phyloP scores from a whole-genome alignment of 73 alveolate genomes.

The Paramecium pentaurelia region DNA sequence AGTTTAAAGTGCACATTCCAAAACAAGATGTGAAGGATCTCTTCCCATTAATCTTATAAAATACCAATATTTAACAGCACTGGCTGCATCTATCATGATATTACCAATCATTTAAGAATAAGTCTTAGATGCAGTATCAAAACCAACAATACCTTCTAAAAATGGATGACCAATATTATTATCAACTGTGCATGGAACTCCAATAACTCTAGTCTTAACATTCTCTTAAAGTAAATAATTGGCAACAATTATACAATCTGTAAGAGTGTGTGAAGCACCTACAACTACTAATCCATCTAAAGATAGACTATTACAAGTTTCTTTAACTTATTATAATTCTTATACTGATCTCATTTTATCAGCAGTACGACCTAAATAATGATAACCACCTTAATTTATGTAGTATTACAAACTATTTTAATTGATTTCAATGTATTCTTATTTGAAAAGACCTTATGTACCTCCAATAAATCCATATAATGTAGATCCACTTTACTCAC shows the following conservation, averaged over 20 bases:
- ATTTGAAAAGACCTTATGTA: constrained; percentile 66
- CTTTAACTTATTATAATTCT: constrained; percentile 21
- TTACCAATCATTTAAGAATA: constrained; percentile 84
- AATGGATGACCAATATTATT: constrained; percentile 77
- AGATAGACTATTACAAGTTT: constrained; percentile 54
- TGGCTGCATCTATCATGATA: constrained; percentile 80
- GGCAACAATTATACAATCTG: constrained; percentile 82
- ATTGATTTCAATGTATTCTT: constrained; percentile 51
- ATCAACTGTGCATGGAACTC: constrained; percentile 85
- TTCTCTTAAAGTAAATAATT: constrained; percentile 76
- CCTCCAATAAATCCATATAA: constrained; percentile 74
- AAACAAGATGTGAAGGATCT: constrained; percentile 87
- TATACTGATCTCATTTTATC: constrained; percentile 65
- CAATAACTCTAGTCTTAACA: constrained; percentile 74
- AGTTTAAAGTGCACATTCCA: constrained; percentile 85
- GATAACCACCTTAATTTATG: constrained; percentile 79
- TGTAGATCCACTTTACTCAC: constrained; percentile 37
- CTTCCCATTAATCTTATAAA: constrained; percentile 91
- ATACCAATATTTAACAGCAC: constrained; percentile 91
- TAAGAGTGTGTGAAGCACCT: constrained; percentile 91
- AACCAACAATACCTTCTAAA: constrained; percentile 79
- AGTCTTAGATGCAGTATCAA: constrained; percentile 84
- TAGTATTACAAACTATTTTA: constrained; percentile 64
- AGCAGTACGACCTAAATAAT: constrained; percentile 71
- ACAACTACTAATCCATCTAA: constrained; percentile 84